These are phyloP conservation scores for Brassica nigra DNA, from an alignment of 345 rosid species.

Conservation along the genomic window DNA sequence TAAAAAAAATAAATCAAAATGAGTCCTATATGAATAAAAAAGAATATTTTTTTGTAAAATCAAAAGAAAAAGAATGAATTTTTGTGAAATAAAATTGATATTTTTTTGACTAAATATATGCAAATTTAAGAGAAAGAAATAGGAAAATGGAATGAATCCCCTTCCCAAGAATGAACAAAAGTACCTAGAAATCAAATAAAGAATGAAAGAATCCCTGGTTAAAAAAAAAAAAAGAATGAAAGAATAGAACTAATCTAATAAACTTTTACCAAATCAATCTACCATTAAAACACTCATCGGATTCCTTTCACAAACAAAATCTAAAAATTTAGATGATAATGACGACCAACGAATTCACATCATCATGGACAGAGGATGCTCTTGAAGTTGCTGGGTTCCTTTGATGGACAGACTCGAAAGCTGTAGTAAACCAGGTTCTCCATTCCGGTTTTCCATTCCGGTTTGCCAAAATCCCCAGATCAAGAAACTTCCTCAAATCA, in stretches of 20 bases:
- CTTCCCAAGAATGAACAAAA: constrained; percentile 35
- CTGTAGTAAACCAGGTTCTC: constrained; percentile 48
- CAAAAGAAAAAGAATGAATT: too few species aligned
- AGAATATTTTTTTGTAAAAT: too few species aligned
- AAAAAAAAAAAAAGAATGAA: constrained; percentile 62
- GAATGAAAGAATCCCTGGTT: constrained; percentile 20
- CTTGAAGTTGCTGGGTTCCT: too few species aligned
- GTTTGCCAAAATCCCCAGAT: constrained; percentile 20
- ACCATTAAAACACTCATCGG: constrained; percentile 82
- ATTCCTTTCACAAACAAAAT: constrained; percentile 63
- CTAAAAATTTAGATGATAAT: constrained; percentile 47
- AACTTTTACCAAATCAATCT: constrained; percentile 42
- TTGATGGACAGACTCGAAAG: constrained; percentile 39
- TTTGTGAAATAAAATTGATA: too few species aligned
- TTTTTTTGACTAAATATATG: background rate
- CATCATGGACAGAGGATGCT: constrained; percentile 43
- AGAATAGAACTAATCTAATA: constrained; percentile 55
- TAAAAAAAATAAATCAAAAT: background rate
- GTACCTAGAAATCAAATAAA: constrained; percentile 45
- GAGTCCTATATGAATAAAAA: constrained; percentile 22
- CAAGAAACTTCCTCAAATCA: constrained; percentile 25
- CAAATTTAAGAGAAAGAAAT: background rate
- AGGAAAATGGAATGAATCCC: constrained; percentile 18
- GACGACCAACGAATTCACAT: constrained; percentile 42
- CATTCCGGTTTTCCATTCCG: constrained; percentile 44